Evolutionary conservation across 345 rosid species (phyloP), one percentile per base, ranked within the genome.

Genomic region (Clausena lansium): DNA sequence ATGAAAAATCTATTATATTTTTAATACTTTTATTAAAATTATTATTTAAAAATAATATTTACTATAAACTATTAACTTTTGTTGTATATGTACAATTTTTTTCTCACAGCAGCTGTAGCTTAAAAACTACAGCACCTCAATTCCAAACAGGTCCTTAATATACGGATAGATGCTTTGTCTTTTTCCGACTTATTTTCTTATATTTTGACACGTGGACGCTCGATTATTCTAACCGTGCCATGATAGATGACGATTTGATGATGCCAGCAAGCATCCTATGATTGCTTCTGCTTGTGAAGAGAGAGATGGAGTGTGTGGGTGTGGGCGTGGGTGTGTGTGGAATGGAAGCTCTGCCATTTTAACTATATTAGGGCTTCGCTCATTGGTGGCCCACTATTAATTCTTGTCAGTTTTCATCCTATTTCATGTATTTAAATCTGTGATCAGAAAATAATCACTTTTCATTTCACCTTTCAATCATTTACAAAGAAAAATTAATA

Each of bases 201-300:
- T 80, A 69, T 50, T 8, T 39, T 27, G 83, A 77, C 86, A 84
- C 78, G 84, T 85, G 86, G 72, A 73, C 6, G 73, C 74, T 76
- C 82, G 77, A 66, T 52, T 75, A 50, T 81, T 64, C 68, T 28
- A 58, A 62, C 65, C 69, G 63, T 76, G 55, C 15, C 64, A 75
- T 78, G 70, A 9, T 60, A 54, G 79, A 41, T 81, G 85, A 85
- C 86, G 86, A 39, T 32, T 69, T 14, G 73, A 39, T 83, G 81
- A 76, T 70, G 84, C 70, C 80, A 50, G 61, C 83, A 52, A 45
- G 50, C 22, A 54, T 76, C 76, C 78, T 74, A 79, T 80, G 83
- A 79, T 83, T 83, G 76, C 75, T 27, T n/a, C 75, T 66, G 14
- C 69, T n/a, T n/a, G 79, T 66, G 19, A 67, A n/a, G 32, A 73